Evolutionary conservation across 169 alveolate species (phyloP).

Genomic region (Plasmodium knowlesi): DNA sequence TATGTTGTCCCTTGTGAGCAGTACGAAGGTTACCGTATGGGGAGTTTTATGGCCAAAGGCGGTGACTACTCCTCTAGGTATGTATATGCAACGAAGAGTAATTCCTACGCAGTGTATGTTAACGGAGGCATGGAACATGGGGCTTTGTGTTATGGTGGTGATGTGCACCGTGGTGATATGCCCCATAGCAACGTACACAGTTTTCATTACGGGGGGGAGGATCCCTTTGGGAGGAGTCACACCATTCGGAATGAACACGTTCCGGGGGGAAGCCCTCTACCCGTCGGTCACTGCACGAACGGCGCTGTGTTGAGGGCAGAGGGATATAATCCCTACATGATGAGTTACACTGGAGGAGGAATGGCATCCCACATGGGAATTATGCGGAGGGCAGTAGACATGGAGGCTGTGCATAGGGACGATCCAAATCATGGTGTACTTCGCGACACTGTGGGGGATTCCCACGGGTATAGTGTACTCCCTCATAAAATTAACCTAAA

Average conservation of each 20-base stretch:
- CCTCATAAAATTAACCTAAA: background rate
- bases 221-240: background rate
- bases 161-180: background rate
- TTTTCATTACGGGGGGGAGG: slow-evolving; percentile 12
- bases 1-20: background rate
- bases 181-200: background rate
- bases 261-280: background rate
- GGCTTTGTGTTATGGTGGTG: background rate
- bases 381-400: background rate
- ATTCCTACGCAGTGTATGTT: background rate
- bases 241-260: background rate
- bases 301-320: background rate
- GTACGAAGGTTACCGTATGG: background rate
- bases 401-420: background rate
- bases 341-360: background rate
- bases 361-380: background rate
- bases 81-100: background rate
- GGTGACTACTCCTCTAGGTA: background rate
- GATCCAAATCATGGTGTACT: background rate
- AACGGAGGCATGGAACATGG: background rate
- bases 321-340: background rate
- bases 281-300: background rate
- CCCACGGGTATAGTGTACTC: background rate
- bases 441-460: background rate
- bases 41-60: background rate